A percentile compares a stretch with the other conserved stretches of the same genome.
Conservation (phyloP, 495 filamentous ascomycete species). For the Talaromyces nanjingensis region DNA sequence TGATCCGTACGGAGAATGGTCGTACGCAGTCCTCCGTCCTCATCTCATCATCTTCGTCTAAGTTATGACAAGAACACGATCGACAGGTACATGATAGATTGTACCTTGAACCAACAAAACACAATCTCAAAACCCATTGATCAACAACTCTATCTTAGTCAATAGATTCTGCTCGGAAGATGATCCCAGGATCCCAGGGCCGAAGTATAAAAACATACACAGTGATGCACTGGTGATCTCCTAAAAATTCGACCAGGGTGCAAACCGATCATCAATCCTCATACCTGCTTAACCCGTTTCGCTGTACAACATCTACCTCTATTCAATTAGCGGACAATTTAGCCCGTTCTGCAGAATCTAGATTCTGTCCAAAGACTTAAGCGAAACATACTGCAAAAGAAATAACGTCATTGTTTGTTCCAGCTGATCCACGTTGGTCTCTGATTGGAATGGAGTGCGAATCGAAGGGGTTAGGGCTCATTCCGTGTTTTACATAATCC, state of each 20-base stretch:
- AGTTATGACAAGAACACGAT: background rate
- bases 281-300: background rate
- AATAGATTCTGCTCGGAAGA: background rate
- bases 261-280: background rate
- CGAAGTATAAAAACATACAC: background rate
- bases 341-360: background rate
- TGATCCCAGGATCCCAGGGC: too few relatives aligned
- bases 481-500: constrained; percentile 1
- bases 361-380: background rate
- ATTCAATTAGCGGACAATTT: background rate
- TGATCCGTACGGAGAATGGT: background rate
- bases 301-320: background rate
- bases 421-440: background rate
- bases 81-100: background rate
- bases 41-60: background rate
- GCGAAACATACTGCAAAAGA: background rate
- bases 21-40: too few relatives aligned
- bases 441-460: background rate
- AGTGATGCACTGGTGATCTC: too few relatives aligned
- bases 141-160: background rate
- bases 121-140: background rate
- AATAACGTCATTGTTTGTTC: background rate
- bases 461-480: background rate
- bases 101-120: background rate
- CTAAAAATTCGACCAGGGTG: background rate